Evolutionary conservation across 78 protist species (phyloP), one percentile per base, ranked within the genome.

Genomic region (Planoprotostelium fungivorum): DNA sequence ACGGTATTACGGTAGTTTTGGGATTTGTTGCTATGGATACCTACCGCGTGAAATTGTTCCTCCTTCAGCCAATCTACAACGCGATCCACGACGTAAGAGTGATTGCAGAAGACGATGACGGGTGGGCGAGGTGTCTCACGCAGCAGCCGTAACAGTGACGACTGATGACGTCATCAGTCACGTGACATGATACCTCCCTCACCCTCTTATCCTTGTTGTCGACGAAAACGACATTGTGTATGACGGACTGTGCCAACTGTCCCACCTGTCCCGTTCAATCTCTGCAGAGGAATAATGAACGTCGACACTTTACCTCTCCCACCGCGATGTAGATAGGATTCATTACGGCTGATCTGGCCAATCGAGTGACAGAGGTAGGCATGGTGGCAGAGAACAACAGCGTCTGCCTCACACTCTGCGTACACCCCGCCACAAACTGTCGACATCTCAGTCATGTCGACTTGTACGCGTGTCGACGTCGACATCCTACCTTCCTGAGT

Each of bases 401-500:
- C 31, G 73, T 51, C 73, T 51, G 73, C 73, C 73, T 51, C 73
- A 16, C 73, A 51, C 73, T 51, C 73, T 25, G 16, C 73, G 73
- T 51, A 16, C 73, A 51, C 73, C 31, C 73, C 16, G 73, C 73
- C 73, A 51, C 73, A 51, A 51, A 51, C 73, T 51, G 73, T 16
- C n/a, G n/a, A 16, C 73, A 51, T 16, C 73, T 51, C 73, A 51
- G 73, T 16, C 16, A 25, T 51, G 73, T 51, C n/a, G n/a, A n/a
- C n/a, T n/a, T n/a, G n/a, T n/a, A n/a, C n/a, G n/a, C n/a, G n/a
- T n/a, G n/a, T 51, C 16, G 73, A 25, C 31, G 73, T 51, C 31
- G 5, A 51, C 31, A 51, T 51, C 73, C 16, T 5, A 93, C 89
- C 88, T 93, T 93, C 84, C 89, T 91, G n/a, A 98, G 88, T 86